Evolutionary conservation across 192 early-diverging fungal genomes (phyloP).

Genomic region (Rhizophagus sp.): DNA sequence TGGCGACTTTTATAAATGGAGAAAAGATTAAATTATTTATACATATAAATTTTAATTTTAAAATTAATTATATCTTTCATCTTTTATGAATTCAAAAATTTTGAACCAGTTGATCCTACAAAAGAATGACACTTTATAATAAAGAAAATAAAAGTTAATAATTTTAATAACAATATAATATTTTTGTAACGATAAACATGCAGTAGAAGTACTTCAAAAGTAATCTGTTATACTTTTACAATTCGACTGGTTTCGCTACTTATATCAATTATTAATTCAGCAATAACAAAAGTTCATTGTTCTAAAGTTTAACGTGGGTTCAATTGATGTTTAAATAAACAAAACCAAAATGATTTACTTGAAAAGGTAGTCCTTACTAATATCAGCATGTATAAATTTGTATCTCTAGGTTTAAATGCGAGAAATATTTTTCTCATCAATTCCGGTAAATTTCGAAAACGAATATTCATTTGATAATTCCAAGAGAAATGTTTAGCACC

Average conservation of each 20-base stretch:
- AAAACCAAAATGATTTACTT: not conserved
- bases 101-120: not conserved
- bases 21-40: too few relatives aligned
- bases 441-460: not conserved
- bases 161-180: too few relatives aligned
- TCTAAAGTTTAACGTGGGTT: not conserved
- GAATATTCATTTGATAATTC: not conserved
- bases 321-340: not conserved
- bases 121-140: not conserved
- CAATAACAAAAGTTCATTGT: not conserved
- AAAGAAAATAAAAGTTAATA: not conserved
- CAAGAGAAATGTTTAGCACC: not conserved
- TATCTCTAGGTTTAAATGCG: not conserved
- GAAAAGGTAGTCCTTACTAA: not conserved
- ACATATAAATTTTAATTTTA: too few relatives aligned
- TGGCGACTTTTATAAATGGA: not conserved
- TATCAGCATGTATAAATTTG: not conserved
- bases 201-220: too few relatives aligned
- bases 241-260: not conserved
- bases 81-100: not conserved
- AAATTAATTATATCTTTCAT: not conserved
- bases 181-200: too few relatives aligned
- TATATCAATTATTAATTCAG: not conserved
- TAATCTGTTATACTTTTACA: not conserved
- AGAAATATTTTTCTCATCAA: not conserved